A percentile compares a stretch with the other conserved stretches of the same genome.
Conservation (phyloP, 2,329 filamentous ascomycete species). For the Orbilia quercus region DNA sequence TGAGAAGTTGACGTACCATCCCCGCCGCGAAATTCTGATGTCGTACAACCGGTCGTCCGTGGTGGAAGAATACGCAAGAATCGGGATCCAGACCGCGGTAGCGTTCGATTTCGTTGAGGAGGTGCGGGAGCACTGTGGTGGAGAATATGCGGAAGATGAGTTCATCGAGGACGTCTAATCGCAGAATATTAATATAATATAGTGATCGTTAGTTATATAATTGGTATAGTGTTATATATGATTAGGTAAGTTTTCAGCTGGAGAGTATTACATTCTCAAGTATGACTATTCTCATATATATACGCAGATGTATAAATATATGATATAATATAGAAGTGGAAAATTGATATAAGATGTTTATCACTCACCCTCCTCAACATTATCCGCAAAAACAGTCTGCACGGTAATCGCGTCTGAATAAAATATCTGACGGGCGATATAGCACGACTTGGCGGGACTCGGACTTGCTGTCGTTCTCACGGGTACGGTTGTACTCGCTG, state of each 20-base stretch:
- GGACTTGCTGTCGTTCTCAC: too few relatives aligned
- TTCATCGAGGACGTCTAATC: slow-evolving; percentile 30
- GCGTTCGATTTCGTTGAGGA: slow-evolving; percentile 43
- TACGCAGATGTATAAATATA: neutral
- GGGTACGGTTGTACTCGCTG: too few relatives aligned
- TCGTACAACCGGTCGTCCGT: slow-evolving; percentile 13
- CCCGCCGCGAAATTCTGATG: slow-evolving; percentile 8
- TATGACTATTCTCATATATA: neutral
- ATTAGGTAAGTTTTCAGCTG: too few relatives aligned
- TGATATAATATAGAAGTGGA: neutral
- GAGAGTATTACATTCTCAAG: too few relatives aligned
- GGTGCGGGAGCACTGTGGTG: slow-evolving; percentile 18
- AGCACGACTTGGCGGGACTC: slow-evolving; percentile 18
- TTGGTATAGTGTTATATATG: too few relatives aligned
- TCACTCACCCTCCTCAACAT: slow-evolving; percentile 30
- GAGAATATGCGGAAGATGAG: slow-evolving; percentile 43
- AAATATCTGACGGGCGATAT: slow-evolving; percentile 40
- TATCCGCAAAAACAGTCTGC: slow-evolving; percentile 42
- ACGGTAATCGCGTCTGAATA: slow-evolving; percentile 43
- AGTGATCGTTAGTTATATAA: too few relatives aligned
- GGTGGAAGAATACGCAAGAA: slow-evolving; percentile 33
- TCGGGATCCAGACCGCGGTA: slow-evolving; percentile 22
- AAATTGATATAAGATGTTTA: neutral
- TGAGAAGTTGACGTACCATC: slow-evolving; percentile 37
- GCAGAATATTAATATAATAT: too few relatives aligned